phyloP scores from a whole-genome alignment of 495 filamentous ascomycete genomes.

The Collariella sp. region DNA sequence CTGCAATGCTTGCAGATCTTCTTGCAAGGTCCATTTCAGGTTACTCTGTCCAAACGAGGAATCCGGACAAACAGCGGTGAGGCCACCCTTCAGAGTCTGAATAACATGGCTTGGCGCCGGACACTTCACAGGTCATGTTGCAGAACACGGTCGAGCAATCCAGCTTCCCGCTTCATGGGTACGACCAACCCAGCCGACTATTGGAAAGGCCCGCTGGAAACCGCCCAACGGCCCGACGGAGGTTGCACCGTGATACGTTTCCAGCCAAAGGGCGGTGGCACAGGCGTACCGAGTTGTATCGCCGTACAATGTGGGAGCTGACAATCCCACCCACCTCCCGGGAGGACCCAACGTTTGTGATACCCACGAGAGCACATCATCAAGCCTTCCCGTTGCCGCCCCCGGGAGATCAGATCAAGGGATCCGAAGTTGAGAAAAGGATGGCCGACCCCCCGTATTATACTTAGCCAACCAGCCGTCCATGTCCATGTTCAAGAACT shows the following conservation, averaged over 20 bases:
- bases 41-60: not conserved
- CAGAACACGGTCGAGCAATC: constrained; percentile 4
- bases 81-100: not conserved
- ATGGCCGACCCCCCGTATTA: not conserved
- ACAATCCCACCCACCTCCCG: constrained; percentile 12
- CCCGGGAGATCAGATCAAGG: not conserved
- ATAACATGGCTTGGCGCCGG: not conserved
- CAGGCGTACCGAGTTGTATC: constrained; percentile 2
- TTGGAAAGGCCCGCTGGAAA: constrained; percentile 10
- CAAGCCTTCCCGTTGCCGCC: constrained; percentile 10
- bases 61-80: constrained; percentile 9
- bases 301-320: constrained; percentile 25
- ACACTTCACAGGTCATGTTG: too few species aligned
- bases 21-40: too few species aligned
- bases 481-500: not conserved
- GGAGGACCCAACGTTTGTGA: constrained; percentile 14
- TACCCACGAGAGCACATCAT: constrained; percentile 12
- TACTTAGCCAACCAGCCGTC: not conserved
- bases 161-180: not conserved
- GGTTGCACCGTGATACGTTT: constrained; percentile 14
- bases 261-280: constrained; percentile 8
- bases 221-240: constrained; percentile 13
- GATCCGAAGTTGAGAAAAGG: constrained; percentile 3
- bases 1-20: too few species aligned
- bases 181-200: constrained; percentile 7